Evolutionary conservation across 306 rosid species (phyloP).

Genomic region (Astragalus membranaceus): DNA sequence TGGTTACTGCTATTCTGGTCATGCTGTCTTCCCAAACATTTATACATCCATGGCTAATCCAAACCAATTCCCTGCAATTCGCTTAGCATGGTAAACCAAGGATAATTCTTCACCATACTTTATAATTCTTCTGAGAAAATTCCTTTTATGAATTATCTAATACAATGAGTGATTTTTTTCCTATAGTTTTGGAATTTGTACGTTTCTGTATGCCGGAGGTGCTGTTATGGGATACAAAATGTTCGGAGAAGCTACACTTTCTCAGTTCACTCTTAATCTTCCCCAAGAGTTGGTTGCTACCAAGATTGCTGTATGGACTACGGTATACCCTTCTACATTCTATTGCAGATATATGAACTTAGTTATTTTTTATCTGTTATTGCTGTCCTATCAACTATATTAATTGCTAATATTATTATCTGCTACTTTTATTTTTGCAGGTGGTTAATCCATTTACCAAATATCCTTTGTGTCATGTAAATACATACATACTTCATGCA

Average conservation of each 20-base stretch:
- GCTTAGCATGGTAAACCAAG: conserved; percentile 62
- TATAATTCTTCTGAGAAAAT: not conserved
- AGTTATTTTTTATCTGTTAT: not conserved
- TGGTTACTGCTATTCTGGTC: conserved; percentile 97
- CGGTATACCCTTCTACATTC: conserved; percentile 39
- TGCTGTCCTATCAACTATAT: not conserved
- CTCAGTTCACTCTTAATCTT: conserved; percentile 95
- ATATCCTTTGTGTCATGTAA: too few relatives aligned
- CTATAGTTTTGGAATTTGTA: conserved; percentile 68
- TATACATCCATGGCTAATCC: conserved; percentile 82
- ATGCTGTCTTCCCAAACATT: conserved; percentile 94
- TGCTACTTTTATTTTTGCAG: conserved; percentile 49
- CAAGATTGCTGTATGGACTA: conserved; percentile 95
- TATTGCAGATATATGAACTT: not conserved
- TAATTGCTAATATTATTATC: conserved; percentile 17
- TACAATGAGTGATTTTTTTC: not conserved
- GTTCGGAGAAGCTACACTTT: conserved; percentile 77
- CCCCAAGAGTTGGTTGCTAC: conserved; percentile 77
- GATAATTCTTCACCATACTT: not conserved
- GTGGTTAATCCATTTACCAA: too few relatives aligned
- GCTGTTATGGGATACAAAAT: conserved; percentile 91
- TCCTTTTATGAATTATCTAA: conserved; percentile 9
- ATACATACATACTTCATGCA: too few relatives aligned
- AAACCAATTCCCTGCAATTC: conserved; percentile 65
- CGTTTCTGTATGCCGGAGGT: conserved; percentile 68